Evolutionary conservation across 148 eudicot genomes (phyloP), one percentile per base, ranked within the genome.

Genomic region (Agrostemma githago): DNA sequence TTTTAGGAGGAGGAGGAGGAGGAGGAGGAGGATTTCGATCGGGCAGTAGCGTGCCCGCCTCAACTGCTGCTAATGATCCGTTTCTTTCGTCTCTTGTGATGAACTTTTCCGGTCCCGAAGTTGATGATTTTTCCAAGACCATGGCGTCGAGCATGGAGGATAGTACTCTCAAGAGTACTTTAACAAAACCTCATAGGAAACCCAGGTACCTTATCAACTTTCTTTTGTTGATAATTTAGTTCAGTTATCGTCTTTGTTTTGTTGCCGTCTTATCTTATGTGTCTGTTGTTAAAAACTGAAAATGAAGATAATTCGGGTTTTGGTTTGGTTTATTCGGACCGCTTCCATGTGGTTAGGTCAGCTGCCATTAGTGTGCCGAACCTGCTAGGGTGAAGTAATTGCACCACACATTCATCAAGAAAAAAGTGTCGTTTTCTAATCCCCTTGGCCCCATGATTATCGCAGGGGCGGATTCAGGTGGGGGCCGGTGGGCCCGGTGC

Each of bases 1-100:
- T 93, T 84, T 78, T 91, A 11, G 97, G 95, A 65, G 92, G 90
- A 51, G 78, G 85, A 19, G 94, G 92, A 19, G 94, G 92, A 11
- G 97, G 95, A 65, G 92, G 90, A 51, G 78, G 85, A 19, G 94
- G 92, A 66, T 77, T 78, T 73, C 85, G 94, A 66, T 84, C 92
- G 39, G 83, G 70, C 80, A 80, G 59, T 53, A 70, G 51, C 67
- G 61, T 81, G 6, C 76, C 57, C 75, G 39, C 86, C 48, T 61
- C 92, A 11, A 72, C 67, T 64, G 80, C 88, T 3, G 73, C 68
- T 16, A 72, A 79, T 59, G 97, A 91, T 82, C 92, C 94, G 21
- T 82, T 91, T 60, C 85, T 91, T 57, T 91, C 97, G 11, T 91
- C 98, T 51, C 89, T 88, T 68, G 85, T 84, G 56, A 76, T 91